A percentile compares a stretch with the other conserved stretches of the same genome.
phyloP scores from a whole-genome alignment of 805 yeast species.

The Nakazawaea ambrosiae region DNA sequence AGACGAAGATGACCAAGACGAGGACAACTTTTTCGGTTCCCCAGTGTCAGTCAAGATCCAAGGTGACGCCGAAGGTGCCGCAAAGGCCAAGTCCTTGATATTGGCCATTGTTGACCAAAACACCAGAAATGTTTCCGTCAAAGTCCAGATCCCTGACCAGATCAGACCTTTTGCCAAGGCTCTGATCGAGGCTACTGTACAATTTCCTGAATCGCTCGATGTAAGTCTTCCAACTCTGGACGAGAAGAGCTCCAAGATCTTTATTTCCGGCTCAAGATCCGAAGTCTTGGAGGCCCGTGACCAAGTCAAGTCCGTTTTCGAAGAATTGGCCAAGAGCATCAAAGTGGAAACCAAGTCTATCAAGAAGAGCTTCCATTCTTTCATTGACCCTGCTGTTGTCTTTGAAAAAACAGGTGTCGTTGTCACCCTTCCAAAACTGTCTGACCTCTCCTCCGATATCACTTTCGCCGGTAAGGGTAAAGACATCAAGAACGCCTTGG shows the following conservation, averaged over 20 bases:
- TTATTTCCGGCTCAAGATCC: conserved; percentile 67
- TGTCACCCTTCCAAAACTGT: conserved; percentile 45
- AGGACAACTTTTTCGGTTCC: conserved; percentile 54
- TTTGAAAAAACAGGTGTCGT: conserved; percentile 49
- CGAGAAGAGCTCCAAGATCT: conserved; percentile 33
- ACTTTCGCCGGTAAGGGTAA: conserved; percentile 54
- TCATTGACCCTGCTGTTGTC: conserved; percentile 50
- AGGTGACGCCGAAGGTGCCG: conserved; percentile 83
- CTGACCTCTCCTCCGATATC: conserved; percentile 37
- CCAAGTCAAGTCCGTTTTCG: conserved; percentile 38
- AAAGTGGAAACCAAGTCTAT: conserved; percentile 51
- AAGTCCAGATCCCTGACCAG: conserved; percentile 29
- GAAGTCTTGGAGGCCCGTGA: conserved; percentile 49
- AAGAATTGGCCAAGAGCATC: conserved; percentile 36
- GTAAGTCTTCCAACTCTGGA: conserved; percentile 26
- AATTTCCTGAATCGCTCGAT: conserved; percentile 21
- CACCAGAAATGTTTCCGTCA: conserved; percentile 50
- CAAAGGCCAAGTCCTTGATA: conserved; percentile 64
- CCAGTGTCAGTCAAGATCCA: conserved; percentile 57
- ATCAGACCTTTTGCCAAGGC: conserved; percentile 37
- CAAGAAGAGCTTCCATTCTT: conserved; percentile 64
- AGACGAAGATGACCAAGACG: conserved; percentile 37
- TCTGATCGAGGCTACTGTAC: conserved; percentile 21
- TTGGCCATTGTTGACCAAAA: conserved; percentile 68
- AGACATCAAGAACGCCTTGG: conserved; percentile 55